Evolutionary conservation across 257 asterid species (phyloP), one percentile per base, ranked within the genome.

Genomic region (Parsonsia alboflavescens): DNA sequence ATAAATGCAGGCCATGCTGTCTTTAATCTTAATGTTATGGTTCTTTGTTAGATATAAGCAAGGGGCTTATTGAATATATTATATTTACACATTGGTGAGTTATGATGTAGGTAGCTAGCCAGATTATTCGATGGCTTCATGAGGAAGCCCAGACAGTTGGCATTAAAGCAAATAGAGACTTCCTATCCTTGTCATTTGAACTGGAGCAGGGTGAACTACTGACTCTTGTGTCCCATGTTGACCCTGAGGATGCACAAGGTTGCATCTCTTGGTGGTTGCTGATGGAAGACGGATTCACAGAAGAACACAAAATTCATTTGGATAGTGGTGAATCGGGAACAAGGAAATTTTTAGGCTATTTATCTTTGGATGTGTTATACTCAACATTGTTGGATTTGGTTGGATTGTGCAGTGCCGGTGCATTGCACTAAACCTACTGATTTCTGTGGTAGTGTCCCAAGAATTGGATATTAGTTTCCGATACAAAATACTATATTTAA

Each of bases 251-350:
- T 80, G 41, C 85, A 59, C 78, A 83, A 76, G 97, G 97, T n/a
- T 95, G 97, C 89, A 89, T 95, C 75, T 88, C 98, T 8, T 95
- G 99, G 98, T 95, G 98, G 98, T 82, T 95, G 75, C 88, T 82
- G 24, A 70, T 90, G 70, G 90, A 88, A 11, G 85, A 90, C 52
- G 96, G 92, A 48, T 79, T 81, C 67, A 78, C 82, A 0, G 91
- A 82, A 70, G 93, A 90, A 64, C 82, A 76, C 84, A 88, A 87
- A 46, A 78, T 88, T 77, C 89, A 89, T 70, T 73, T 80, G 68
- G 50, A 85, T 48, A 72, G 73, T 53, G 76, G 81, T 28, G 97
- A 85, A 77, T 84, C 93, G 0, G 93, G 87, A 30, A 85, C 86
- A 69, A 86, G 96, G 88, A 89, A 77, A 71, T 92, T 85, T 72